Base-by-base conservation (phyloP, 495 filamentous ascomycete species). In the Aspergillus ellipticus region DNA sequence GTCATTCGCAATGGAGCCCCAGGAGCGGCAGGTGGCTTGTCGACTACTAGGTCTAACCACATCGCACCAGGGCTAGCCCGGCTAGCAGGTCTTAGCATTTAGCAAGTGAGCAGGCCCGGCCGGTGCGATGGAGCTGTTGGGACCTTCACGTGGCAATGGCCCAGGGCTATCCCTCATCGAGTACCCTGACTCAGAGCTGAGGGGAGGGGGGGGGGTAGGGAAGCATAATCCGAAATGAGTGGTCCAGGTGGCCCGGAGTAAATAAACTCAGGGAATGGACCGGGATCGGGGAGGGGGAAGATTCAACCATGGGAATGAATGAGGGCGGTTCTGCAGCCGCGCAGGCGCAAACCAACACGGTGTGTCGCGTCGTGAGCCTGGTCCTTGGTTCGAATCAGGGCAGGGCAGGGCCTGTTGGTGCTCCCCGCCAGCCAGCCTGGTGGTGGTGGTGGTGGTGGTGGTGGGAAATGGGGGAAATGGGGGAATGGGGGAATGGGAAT, bases 111-210 rank as follows among this genome's bases (percentile, higher is more conserved):
- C 45, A 47, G 22, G 42, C 42, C 22, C 28, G 28, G 42, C 20
- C n/a, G n/a, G n/a, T 46, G 42, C 45, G 45, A 47, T 47, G 5
- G 45, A 48, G 45, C 45, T 48, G 24, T 48, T 48, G 15, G 22
- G 45, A 29, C 45, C 45, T 48, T 48, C 45, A 48, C 45, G 45
- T 48, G 45, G 45, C 45, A 11, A 48, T 35, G 50, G 51, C 47
- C 39, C 49, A 52, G 49, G 42, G 46, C 55, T 53, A 53, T 53
- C 37, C 55, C 45, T n/a, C 13, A 48, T 49, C 21, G 11, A 53
- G 55, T 29, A 53, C 37, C 29, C 49, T 43, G 49, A 53, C 10
- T 48, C 28, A 28, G 42, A 28, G 31, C 42, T 19, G 41, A 26
- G n/a, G 42, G 31, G 20, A 28, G 24, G 24, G 35, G 37, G 16